Evolutionary conservation across 2,329 filamentous ascomycete species (phyloP), one percentile per base, ranked within the genome.

Genomic region (Hypomyces perniciosus): DNA sequence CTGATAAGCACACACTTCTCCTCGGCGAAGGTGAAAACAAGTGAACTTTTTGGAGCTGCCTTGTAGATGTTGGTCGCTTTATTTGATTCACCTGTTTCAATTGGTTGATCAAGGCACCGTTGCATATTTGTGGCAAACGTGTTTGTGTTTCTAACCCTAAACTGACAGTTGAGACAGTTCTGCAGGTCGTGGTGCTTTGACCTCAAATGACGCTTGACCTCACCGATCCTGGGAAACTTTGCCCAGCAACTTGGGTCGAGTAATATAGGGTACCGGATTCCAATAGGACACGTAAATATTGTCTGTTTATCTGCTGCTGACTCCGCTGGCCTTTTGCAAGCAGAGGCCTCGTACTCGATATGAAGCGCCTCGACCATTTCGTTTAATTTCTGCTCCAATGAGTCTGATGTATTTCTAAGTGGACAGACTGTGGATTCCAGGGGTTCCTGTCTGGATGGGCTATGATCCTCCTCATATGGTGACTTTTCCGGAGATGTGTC

Each of bases 321-420:
- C 20, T 20, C 20, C 20, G 3, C 20, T 3, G 20, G 20, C 20
- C 20, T 20, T 20, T 20, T 20, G 20, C 20, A 20, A 20, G 20
- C 20, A 20, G 20, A 20, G 2, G 20, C 20, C 20, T 38, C 10
- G 9, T 38, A 38, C 12, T 20, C 5, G 2, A 4, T 5, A 20
- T 13, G 20, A 4, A 38, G 35, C 35, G 10, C 7, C 35, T 3
- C 26, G 28, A 48, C 29, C 28, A 55, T 48, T 62, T 2, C 55
- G 20, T 20, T 20, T 20, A 20, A 20, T 20, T 20, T 20, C 3
- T 20, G 20, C 20, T 20, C 20, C 20, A 20, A 20, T 20, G 20
- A 20, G 20, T 20, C 20, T 20, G 20, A 20, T 20, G 20, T 3
- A 20, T 20, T 20, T 20, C 20, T 20, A 20, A 20, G 20, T 20